Evolutionary conservation across 371 early-diverging fungal genomes (phyloP), one percentile per base, ranked within the genome.

Genomic region (Umbelopsis sp.): DNA sequence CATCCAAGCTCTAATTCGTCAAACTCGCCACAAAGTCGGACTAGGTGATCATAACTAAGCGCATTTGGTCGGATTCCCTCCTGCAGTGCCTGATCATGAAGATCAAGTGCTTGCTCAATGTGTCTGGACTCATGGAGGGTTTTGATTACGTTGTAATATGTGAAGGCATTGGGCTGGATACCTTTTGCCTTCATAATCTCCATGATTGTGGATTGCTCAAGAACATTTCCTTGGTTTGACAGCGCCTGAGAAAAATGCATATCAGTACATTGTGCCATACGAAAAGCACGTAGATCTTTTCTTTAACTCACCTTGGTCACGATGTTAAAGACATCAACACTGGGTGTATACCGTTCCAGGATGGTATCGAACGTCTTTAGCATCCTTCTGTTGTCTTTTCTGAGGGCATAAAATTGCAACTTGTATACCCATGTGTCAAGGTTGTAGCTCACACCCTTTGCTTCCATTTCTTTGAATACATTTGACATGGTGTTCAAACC

Each of bases 41-140:
- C 79, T 18, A 86, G 52, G 6, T 73, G 66, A 18, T 62, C 66
- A 63, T 80, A 87, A 50, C 75, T 76, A 8, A 44, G 57, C 22
- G 81, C 64, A 25, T 78, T 82, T 10, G 83, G 79, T 4, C 66
- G 70, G 5, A 86, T 65, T 22, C 77, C 77, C 2, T 65, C 29
- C 35, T 78, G 68, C 48, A 84, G 79, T 76, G 86, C 85, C 11
- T 75, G 74, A 3, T 83, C 84, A 29, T 87, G 63, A 1, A 80
- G 71, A 63, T 85, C 82, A 38, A 86, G 53, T 2, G 86, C 86
- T 64, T 75, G 76, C 35, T 84, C 85, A 44, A 86, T 69, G 37
- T 76, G 71, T 8, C 75, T 68, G 11, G 73, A 73, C 6, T 72
- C 70, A 32, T 78, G 80, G 29, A 82, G 67, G 22, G 83, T 81